Evolutionary conservation across 2,329 filamentous ascomycete species (phyloP), one percentile per base, ranked within the genome.

Genomic region (Cryphonectria japonica): DNA sequence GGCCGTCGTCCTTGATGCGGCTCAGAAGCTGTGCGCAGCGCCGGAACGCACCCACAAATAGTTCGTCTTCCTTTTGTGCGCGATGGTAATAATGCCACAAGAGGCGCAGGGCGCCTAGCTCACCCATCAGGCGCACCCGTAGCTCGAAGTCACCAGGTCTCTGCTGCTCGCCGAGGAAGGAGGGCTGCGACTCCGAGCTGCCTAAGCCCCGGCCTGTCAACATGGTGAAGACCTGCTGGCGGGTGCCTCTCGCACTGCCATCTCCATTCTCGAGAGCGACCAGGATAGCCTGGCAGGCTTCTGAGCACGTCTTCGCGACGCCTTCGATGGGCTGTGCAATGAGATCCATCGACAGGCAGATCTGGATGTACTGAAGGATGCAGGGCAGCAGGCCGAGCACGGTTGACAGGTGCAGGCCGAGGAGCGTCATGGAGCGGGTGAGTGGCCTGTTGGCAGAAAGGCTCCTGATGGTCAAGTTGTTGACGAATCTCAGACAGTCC

Each of bases 381-480:
- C 73, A 74, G 16, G 70, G 64, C 5, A 73, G 67, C 50, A 74
- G 63, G 34, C 64, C 32, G 1, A 73, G 41, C 3, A 46, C 43
- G 9, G 71, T 73, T 3, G 76, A 72, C 16, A 69, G 59, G 14
- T 67, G 57, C 57, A 77, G 61, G 37, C 76, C 76, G 3, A 76
- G 13, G 19, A 67, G 60, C 57, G 75, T 74, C 63, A 77, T 54
- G 14, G 68, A 34, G 7, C 32, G 41, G 29, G 60, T 70, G 14
- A 75, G 43, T 5, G n/a, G 66, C 26, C 66, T 59, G 26, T 73
- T 73, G 29, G 75, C 70, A 9, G 72, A 71, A 3, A 78, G 74
- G 13, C 83, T 74, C 60, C 78, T 79, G 60, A 82, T 76, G 37
- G 77, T 74, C 19, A 85, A 68, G 72, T 84, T 83, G 68, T 84